Conservation (phyloP, 2,329 filamentous ascomycete genomes). For the Aspergillus spinulosporus region DNA sequence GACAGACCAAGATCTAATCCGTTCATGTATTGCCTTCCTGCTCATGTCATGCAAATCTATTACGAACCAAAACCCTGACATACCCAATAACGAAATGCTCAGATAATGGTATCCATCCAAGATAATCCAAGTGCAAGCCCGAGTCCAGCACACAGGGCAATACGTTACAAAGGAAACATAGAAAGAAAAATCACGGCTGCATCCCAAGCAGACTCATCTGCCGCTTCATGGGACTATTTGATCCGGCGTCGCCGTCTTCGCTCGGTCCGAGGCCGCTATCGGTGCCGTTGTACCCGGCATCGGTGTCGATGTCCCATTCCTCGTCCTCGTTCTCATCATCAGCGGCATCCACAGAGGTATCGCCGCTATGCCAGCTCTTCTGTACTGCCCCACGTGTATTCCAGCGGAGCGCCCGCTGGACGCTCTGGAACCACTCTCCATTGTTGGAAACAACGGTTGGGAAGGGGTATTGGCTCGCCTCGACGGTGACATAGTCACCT, state of each 20-base stretch:
- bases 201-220: constrained; percentile 73
- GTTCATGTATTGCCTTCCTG: no score
- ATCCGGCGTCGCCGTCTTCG: constrained; percentile 61
- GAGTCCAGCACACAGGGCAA: background rate
- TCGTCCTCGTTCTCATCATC: constrained; percentile 55
- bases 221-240: constrained; percentile 66
- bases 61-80: background rate
- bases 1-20: no score
- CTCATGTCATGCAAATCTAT: no score
- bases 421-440: constrained; percentile 95
- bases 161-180: background rate
- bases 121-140: background rate
- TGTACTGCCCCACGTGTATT: constrained; percentile 90
- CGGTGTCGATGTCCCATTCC: constrained; percentile 94
- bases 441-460: constrained; percentile 88
- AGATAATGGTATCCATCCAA: background rate
- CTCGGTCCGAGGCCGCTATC: constrained; percentile 57
- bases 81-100: background rate
- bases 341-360: constrained; percentile 36
- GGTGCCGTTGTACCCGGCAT: constrained; percentile 49
- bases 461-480: constrained; percentile 94
- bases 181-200: constrained; percentile 33
- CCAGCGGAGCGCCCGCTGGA: constrained; percentile 89
- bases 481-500: constrained; percentile 94
- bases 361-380: constrained; percentile 69